Percentiles rank a stretch among this genome's conserved stretches.
These are phyloP conservation scores for Tolypocladium tropicale DNA, from an alignment of 2,329 filamentous ascomycete genomes.

Conservation along the genomic window DNA sequence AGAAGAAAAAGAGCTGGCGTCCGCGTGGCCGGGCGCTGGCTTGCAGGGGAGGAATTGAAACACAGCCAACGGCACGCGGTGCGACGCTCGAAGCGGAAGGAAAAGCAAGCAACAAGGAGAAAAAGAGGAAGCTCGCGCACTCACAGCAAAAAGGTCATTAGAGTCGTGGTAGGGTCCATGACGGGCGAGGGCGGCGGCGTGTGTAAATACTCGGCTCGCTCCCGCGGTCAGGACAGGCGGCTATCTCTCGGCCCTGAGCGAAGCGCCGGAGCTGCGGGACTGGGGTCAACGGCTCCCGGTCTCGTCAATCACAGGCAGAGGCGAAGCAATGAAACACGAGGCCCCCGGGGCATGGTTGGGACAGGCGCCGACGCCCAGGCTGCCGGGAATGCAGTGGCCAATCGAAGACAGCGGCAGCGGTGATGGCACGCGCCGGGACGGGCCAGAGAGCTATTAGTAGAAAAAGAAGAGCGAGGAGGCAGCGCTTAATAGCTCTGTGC, in stretches of 20 bases:
- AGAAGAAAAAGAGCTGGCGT: not conserved
- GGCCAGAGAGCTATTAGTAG: slow-evolving; percentile 1
- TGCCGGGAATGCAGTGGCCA: slow-evolving; percentile 6
- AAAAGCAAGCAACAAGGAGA: not conserved
- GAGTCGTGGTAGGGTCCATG: slow-evolving; percentile 54
- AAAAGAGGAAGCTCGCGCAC: slow-evolving; percentile 13
- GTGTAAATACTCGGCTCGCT: not conserved
- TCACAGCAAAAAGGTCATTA: slow-evolving; percentile 61
- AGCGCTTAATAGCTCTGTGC: not conserved
- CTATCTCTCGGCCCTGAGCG: not conserved
- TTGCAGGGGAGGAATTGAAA: not conserved
- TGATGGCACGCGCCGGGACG: slow-evolving; percentile 13
- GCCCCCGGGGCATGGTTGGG: slow-evolving; percentile 13
- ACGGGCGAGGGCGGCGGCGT: slow-evolving; percentile 7
- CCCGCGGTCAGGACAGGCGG: not conserved
- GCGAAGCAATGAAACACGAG: slow-evolving; percentile 13
- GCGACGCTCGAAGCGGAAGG: slow-evolving; percentile 4
- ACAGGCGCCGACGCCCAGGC: slow-evolving; percentile 10
- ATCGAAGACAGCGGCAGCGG: not conserved
- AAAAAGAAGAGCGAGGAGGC: not conserved
- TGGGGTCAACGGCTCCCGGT: not conserved
- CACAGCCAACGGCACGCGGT: not conserved
- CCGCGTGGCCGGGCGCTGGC: not conserved
- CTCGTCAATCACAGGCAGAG: slow-evolving; percentile 8
- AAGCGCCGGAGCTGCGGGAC: not conserved